Evolutionary conservation across 768 basidiomycete genomes (phyloP), one percentile per base, ranked within the genome.

Genomic region (Tricholoma terreum): DNA sequence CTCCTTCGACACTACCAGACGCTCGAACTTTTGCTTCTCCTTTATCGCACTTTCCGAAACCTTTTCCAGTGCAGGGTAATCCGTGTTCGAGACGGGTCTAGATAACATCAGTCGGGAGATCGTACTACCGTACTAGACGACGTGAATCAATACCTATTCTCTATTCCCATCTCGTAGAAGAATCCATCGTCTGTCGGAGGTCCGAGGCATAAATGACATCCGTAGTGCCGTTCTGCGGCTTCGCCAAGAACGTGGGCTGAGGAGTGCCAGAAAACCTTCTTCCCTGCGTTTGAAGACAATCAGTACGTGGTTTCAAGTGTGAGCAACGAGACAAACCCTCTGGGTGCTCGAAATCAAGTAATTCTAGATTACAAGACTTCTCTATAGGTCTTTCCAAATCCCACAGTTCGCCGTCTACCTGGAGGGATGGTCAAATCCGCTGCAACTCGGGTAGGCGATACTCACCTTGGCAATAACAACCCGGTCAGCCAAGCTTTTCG

Each of bases 241-340:
- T 99, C 97, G 45, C 97, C 97, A 15, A 99, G 82, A 56, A 98
- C 94, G 73, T 98, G 97, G 0, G 97, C 97, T 22, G 95, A 98
- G 15, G 97, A 98, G 71, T 98, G 97, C 97, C 97, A 99, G 79
- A 98, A 99, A 7, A 99, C 97, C 65, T 88, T 89, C 73, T 98
- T 94, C 58, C 96, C 94, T 87, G 72, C 53, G 49, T 51, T 21
- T 35, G 38, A 55, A 19, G 34, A 31, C 22, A 51, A 40, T 49
- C 46, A 31, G n/a, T 27, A 17, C 7, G 30, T 49, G 40, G 12
- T 42, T 42, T 49, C 27, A 17, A 50, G 36, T 33, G 43, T 17
- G 24, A 15, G 34, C 24, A 11, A 50, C 17, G 24, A 35, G 21
- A 24, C 72, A 31, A 54, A 86, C 92, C 94, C 77, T 95, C 93